A percentile compares a stretch with the other conserved stretches of the same genome.
Evolutionary conservation across 2,329 filamentous ascomycete species (phyloP).

Genomic region (Cladobotryum protrusum): DNA sequence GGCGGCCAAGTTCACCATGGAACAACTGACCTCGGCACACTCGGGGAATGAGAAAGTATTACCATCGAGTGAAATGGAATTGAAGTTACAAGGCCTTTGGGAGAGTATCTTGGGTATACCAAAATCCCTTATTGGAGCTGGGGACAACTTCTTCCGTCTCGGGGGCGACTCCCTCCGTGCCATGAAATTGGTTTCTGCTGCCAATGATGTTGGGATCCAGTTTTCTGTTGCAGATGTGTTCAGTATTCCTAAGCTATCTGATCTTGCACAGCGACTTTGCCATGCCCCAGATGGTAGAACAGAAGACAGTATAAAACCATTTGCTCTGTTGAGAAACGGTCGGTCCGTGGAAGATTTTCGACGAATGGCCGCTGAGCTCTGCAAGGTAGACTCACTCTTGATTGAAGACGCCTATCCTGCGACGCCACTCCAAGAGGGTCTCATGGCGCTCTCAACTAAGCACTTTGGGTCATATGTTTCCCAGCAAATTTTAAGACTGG

Average conservation of each 20-base stretch:
- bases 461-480: slow-evolving; percentile 23
- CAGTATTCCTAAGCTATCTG: no score
- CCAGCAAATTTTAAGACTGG: neutral
- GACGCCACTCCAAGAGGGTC: slow-evolving; percentile 2
- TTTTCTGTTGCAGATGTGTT: slow-evolving; percentile 25
- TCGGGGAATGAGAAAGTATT: no score
- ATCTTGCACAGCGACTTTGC: no score
- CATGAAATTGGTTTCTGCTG: slow-evolving; percentile 10
- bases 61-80: neutral
- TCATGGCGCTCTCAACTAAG: neutral
- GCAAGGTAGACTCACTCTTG: neutral
- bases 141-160: slow-evolving; percentile 24
- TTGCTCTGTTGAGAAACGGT: no score
- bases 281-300: no score
- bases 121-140: slow-evolving; percentile 6
- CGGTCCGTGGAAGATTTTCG: no score
- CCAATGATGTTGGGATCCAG: slow-evolving; percentile 18
- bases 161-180: slow-evolving; percentile 30
- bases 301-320: no score
- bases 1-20: neutral
- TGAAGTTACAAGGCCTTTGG: neutral
- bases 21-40: neutral
- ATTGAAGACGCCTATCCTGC: slow-evolving; percentile 29
- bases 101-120: neutral
- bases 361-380: slow-evolving; percentile 17